phyloP scores from a whole-genome alignment of 176 grass and related monocot species.

The Bolboschoenus planiculmis region DNA sequence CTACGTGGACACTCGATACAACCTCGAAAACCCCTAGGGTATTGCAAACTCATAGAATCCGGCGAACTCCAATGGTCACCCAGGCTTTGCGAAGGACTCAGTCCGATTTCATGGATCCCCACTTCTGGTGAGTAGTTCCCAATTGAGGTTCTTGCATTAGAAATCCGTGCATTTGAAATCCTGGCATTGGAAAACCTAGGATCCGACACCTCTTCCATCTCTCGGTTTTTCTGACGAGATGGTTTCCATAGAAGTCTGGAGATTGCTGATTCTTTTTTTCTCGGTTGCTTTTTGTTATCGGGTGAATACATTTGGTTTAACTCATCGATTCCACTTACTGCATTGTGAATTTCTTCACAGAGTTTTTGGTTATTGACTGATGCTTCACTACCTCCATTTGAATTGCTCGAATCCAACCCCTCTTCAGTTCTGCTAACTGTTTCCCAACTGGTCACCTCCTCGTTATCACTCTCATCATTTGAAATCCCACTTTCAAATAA shows the following conservation, averaged over 20 bases:
- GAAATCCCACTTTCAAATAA: constrained; percentile 32
- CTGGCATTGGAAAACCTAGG: constrained; percentile 25
- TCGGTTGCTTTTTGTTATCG: constrained; percentile 40
- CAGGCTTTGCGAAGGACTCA: constrained; percentile 42
- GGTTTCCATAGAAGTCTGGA: constrained; percentile 79
- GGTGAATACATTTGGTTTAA: constrained; percentile 16
- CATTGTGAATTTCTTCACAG: constrained; percentile 49
- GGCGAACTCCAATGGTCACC: constrained; percentile 70
- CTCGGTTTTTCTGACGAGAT: constrained; percentile 49
- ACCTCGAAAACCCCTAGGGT: constrained; percentile 53
- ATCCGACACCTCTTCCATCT: constrained; percentile 49
- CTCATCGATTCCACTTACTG: constrained; percentile 32
- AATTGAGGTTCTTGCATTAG: constrained; percentile 42
- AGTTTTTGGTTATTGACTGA: constrained; percentile 59
- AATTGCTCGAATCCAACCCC: constrained; percentile 64
- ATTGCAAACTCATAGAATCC: constrained; percentile 59
- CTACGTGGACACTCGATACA: constrained; percentile 74
- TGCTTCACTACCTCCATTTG: constrained; percentile 59
- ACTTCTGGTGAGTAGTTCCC: constrained; percentile 56
- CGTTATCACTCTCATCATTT: constrained; percentile 43
- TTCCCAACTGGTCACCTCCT: constrained; percentile 87
- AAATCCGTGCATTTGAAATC: constrained; percentile 42
- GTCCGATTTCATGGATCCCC: constrained; percentile 51
- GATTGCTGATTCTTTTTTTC: constrained; percentile 81
- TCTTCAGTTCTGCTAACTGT: constrained; percentile 55